A percentile compares a stretch with the other conserved stretches of the same genome.
These are phyloP conservation scores for Fermentozyma sake DNA, from an alignment of 1,139 yeast genomes.

Conservation along the genomic window DNA sequence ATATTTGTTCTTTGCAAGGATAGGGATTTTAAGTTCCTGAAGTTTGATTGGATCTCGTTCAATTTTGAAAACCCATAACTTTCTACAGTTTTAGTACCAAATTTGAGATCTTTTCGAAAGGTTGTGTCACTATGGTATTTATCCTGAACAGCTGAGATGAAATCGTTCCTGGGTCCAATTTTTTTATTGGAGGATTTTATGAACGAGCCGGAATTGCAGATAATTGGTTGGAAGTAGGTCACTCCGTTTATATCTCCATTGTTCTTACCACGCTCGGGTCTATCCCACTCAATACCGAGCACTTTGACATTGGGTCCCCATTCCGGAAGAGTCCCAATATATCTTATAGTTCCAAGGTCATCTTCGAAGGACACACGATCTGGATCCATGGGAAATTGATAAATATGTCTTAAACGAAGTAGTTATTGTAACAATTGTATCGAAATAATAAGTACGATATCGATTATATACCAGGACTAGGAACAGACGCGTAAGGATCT, in stretches of 20 bases:
- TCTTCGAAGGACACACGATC: constrained; percentile 5
- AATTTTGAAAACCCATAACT: constrained; percentile 62
- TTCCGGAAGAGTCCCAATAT: constrained; percentile 46
- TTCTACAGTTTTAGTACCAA: constrained; percentile 57
- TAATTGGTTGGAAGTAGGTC: constrained; percentile 47
- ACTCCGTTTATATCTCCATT: constrained; percentile 65
- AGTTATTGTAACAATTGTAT: too few species aligned
- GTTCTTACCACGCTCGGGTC: constrained; percentile 66
- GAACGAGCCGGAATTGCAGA: constrained; percentile 57
- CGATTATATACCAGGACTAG: too few species aligned
- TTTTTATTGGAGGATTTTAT: constrained; percentile 43
- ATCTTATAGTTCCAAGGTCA: constrained; percentile 46
- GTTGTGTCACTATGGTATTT: constrained; percentile 37
- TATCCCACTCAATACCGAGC: constrained; percentile 87
- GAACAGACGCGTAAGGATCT: too few species aligned
- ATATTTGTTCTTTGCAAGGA: constrained; percentile 38
- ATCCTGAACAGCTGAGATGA: constrained; percentile 46
- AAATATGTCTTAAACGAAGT: too few species aligned
- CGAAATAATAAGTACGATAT: too few species aligned
- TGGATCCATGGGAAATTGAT: too few species aligned
- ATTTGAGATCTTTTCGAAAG: constrained; percentile 23
- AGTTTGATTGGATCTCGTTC: constrained; percentile 43
- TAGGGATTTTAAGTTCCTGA: constrained; percentile 40
- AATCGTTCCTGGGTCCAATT: constrained; percentile 18
- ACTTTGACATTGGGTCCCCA: constrained; percentile 58